Base-by-base conservation (phyloP, 768 basidiomycete species). In the Cystobasidium ongulense region DNA sequence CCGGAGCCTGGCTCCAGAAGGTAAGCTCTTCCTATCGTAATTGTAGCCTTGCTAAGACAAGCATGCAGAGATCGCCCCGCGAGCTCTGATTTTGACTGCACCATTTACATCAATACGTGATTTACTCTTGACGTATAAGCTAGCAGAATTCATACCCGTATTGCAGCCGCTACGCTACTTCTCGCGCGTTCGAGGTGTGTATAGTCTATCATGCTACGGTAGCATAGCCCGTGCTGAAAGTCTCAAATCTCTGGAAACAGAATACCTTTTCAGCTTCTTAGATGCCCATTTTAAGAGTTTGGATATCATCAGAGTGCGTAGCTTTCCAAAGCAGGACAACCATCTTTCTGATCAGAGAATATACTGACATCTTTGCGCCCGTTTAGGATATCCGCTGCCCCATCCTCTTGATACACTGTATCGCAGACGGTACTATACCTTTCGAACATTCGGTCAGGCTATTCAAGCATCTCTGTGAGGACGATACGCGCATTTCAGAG, bases 1-100 rank as follows among this genome's bases (percentile, higher is more conserved):
- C 18, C 82, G 79, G 31, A 75, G 80, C 59, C 80, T 87, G 1
- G 81, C 82, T 15, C 74, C 72, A 0, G 83, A 86, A 74, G 83
- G 82, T 82, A 43, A 25, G 80, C 10, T 36, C 61, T 38, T 13
- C 33, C 23, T 72, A 35, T 27, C 54, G 31, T 61, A 17, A 39
- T 7, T n/a, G 15, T 36, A 25, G 8, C 38, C 2, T 29, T 65
- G 21, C 35, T 63, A 23, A 63, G 10, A 27, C 33, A 8, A 17
- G 7, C 31, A 10, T n/a, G 8, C 38, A 64, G 63, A 27, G 23
- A 64, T 64, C 31, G 15, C 43, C 7, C 72, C 61, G 17, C 18
- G 64, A 54, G 74, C 64, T 25, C 23, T 68, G 4, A 39, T 74
- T 41, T 43, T 74, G 50, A 73, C 57, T 15, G 74, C 74, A 11